Evolutionary conservation across 208 protist species (phyloP), one percentile per base, ranked within the genome.

Genomic region (Acanthamoeba culbertsoni): DNA sequence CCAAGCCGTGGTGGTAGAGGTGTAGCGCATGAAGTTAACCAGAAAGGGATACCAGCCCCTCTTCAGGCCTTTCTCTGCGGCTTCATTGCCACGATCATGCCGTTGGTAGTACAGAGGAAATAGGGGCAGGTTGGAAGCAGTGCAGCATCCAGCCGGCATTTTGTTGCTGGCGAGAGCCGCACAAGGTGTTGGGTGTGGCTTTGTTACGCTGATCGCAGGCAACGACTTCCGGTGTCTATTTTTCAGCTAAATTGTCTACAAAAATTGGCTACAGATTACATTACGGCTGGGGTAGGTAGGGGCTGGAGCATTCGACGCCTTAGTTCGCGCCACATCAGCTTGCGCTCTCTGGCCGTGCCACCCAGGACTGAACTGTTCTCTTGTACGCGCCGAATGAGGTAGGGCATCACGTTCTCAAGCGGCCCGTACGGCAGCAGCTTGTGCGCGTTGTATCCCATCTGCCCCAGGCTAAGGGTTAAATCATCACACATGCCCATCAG

Each of bases 401-500:
- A 88, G 28, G 77, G 77, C 77, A 88, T 88, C 77, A 88, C 77
- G 48, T 88, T 88, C 26, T 42, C 48, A 14, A 88, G n/a, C 48
- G 77, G 77, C 48, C 77, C 77, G 48, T 88, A 88, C 2, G 77
- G 77, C 77, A 88, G 20, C 48, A 88, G 77, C 77, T 88, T 88
- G 77, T 88, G 42, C 28, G 43, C 77, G 77, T 88, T 88, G 48
- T 63, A 62, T 10, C 77, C 77, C 31, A 88, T 16, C 51, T 88
- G 43, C 23, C 68, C 68, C 37, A 79, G 68, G 26, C 68, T 79
- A 0, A 88, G 48, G 7, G 77, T 63, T n/a, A 88, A 33, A 43
- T 62, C 77, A 16, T 88, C 77, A 28, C 77, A 88, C 43, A 88
- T 88, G 77, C 77, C 77, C 77, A 88, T 88, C 46, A 88, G 77